phyloP scores from a whole-genome alignment of 306 rosid genomes.

The Alnus rubra region DNA sequence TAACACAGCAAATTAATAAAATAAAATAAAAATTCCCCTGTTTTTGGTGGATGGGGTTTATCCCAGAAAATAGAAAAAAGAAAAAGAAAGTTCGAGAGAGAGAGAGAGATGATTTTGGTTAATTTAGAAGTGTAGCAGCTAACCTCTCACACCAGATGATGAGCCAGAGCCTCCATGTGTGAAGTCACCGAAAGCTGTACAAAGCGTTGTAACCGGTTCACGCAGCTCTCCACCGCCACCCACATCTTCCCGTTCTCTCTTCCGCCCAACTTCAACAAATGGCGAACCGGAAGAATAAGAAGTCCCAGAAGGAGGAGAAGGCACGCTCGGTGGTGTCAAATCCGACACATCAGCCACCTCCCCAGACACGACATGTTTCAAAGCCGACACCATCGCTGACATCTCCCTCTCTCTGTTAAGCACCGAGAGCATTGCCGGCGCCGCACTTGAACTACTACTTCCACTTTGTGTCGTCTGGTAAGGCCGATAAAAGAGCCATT shows the following conservation, averaged over 20 bases:
- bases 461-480: not conserved
- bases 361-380: conserved; percentile 45
- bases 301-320: conserved; percentile 21
- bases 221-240: not conserved
- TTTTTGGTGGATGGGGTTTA: too few relatives aligned
- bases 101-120: not conserved
- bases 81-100: not conserved
- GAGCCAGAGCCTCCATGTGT: conserved; percentile 21
- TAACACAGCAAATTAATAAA: not conserved
- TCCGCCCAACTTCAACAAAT: conserved; percentile 22
- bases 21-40: not conserved
- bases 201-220: not conserved
- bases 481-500: not conserved
- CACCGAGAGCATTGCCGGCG: conserved; percentile 33
- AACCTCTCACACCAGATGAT: conserved; percentile 35
- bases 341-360: not conserved
- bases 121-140: not conserved
- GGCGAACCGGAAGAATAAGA: conserved; percentile 32
- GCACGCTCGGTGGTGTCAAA: not conserved
- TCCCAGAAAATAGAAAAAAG: not conserved
- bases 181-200: conserved; percentile 1
- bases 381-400: conserved; percentile 48
- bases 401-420: conserved; percentile 45
- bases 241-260: conserved; percentile 43
- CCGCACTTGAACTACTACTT: not conserved